These are phyloP conservation scores for Mortierella sp. DNA, from an alignment of 371 early-diverging fungal genomes.

Conservation along the genomic window DNA sequence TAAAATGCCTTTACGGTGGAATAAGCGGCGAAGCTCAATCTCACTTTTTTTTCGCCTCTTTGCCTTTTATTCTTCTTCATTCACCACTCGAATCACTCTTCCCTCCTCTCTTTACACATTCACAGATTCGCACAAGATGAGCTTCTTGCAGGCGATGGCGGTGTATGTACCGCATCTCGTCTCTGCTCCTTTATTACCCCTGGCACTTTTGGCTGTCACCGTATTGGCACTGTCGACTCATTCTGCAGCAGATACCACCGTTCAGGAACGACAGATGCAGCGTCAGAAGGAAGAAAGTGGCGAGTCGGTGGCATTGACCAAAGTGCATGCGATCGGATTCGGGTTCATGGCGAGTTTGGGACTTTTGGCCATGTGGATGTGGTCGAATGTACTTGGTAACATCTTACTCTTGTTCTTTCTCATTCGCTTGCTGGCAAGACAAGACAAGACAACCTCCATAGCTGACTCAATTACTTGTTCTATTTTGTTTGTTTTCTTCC, in stretches of 20 bases:
- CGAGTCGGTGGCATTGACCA: slow-evolving; percentile 39
- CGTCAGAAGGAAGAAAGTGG: slow-evolving; percentile 46
- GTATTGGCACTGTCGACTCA: slow-evolving; percentile 45
- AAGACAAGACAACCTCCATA: neutral
- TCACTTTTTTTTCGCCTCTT: neutral
- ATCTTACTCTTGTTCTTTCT: neutral
- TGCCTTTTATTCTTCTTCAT: neutral
- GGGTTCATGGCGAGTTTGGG: slow-evolving; percentile 50
- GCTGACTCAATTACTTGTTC: neutral
- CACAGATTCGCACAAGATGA: slow-evolving; percentile 23
- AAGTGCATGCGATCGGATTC: slow-evolving; percentile 46
- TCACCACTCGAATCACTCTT: neutral
- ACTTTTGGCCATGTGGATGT: slow-evolving; percentile 57
- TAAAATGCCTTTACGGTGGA: neutral
- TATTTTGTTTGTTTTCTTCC: neutral
- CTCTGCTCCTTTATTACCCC: slow-evolving; percentile 44
- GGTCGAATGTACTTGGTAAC: slow-evolving; percentile 50
- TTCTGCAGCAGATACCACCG: slow-evolving; percentile 52
- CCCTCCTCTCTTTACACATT: neutral
- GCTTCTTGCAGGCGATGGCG: slow-evolving; percentile 18
- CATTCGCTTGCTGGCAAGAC: neutral
- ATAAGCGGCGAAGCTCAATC: neutral
- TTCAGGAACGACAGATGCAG: slow-evolving; percentile 45
- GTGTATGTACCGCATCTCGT: slow-evolving; percentile 34
- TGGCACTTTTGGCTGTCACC: slow-evolving; percentile 37